phyloP scores from a whole-genome alignment of 1,284 basidiomycete genomes.

The Pseudozyma sp. region DNA sequence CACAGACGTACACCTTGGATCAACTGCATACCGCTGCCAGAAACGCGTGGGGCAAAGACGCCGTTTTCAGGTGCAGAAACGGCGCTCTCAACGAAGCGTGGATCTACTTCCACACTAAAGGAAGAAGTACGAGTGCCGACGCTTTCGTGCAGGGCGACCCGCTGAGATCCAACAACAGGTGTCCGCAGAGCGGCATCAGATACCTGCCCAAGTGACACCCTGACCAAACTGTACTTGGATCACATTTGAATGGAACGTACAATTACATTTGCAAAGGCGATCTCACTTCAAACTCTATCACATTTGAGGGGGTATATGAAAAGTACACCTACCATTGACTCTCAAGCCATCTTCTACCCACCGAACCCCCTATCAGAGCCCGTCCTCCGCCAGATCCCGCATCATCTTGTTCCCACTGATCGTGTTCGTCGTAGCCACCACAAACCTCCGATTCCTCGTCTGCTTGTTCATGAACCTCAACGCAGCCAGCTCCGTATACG shows the following conservation, averaged over 20 bases:
- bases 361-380: background rate
- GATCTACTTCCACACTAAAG: slow-evolving; percentile 45
- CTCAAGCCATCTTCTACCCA: too few species aligned
- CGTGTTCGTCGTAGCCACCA: slow-evolving; percentile 61
- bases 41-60: slow-evolving; percentile 27
- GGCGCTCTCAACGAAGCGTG: slow-evolving; percentile 46
- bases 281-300: too few species aligned
- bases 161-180: slow-evolving; percentile 32
- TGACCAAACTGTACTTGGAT: too few species aligned
- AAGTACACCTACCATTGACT: background rate
- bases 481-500: slow-evolving; percentile 95
- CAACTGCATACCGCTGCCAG: slow-evolving; percentile 28
- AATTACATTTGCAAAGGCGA: too few species aligned
- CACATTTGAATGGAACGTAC: too few species aligned
- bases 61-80: slow-evolving; percentile 35
- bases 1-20: slow-evolving; percentile 25
- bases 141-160: slow-evolving; percentile 38
- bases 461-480: slow-evolving; percentile 84
- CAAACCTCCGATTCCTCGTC: slow-evolving; percentile 56
- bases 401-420: slow-evolving; percentile 56
- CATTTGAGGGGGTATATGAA: too few species aligned
- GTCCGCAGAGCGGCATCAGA: slow-evolving; percentile 32
- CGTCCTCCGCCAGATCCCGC: slow-evolving; percentile 12
- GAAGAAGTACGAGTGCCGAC: slow-evolving; percentile 19
- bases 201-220: slow-evolving; percentile 41